These are phyloP conservation scores for Eurotiales sp. DNA, from an alignment of 2,329 filamentous ascomycete species.

Conservation along the genomic window DNA sequence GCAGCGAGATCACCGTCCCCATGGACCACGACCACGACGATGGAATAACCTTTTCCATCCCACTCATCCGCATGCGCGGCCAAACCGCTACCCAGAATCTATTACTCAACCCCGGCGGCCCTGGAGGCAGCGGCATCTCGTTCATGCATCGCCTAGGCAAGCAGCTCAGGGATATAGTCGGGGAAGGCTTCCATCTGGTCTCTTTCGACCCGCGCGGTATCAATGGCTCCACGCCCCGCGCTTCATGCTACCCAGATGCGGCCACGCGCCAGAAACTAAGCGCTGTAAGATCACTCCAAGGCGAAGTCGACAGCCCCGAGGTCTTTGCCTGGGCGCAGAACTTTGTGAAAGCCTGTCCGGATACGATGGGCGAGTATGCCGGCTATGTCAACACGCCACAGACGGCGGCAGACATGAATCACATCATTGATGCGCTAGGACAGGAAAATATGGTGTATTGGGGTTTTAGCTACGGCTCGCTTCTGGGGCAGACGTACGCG, in stretches of 20 bases:
- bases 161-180: constrained; percentile 35
- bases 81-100: constrained; percentile 43
- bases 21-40: constrained; percentile 41
- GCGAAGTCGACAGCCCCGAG: constrained; percentile 23
- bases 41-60: constrained; percentile 42
- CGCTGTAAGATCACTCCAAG: constrained; percentile 24
- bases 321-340: constrained; percentile 43
- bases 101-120: constrained; percentile 49
- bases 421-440: constrained; percentile 44
- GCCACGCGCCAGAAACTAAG: constrained; percentile 29
- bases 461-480: constrained; percentile 40
- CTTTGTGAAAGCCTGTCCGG: constrained; percentile 39
- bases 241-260: constrained; percentile 39
- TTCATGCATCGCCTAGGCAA: constrained; percentile 36
- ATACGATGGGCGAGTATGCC: constrained; percentile 45
- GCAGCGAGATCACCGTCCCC: constrained; percentile 43
- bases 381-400: constrained; percentile 49
- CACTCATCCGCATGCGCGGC: constrained; percentile 45
- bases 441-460: constrained; percentile 39
- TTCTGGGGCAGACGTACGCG: constrained; percentile 42
- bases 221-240: constrained; percentile 33
- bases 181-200: constrained; percentile 46
- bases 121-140: constrained; percentile 41
- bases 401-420: constrained; percentile 52
- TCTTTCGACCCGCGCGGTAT: constrained; percentile 49